Evolutionary conservation across 352 stramenopile genomes (phyloP).

Genomic region (Globisporangium echinulatum): DNA sequence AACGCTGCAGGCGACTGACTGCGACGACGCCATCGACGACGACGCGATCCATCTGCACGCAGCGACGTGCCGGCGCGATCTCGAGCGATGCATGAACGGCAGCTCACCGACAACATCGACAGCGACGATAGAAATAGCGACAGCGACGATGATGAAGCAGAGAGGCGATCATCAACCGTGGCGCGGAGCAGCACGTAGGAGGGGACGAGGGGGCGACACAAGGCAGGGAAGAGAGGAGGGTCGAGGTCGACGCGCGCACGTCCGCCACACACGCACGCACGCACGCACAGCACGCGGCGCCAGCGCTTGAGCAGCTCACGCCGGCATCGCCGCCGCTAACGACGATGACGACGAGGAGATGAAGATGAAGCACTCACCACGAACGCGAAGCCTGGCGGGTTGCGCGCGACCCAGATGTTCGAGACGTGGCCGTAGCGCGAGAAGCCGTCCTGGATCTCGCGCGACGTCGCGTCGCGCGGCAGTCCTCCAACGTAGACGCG

Average conservation of each 20-base stretch:
- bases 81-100: not conserved
- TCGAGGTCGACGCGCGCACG: constrained; percentile 1
- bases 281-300: constrained; percentile 4
- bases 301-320: not conserved
- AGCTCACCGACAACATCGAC: not conserved
- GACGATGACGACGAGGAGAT: constrained; percentile 12
- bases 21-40: not conserved
- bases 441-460: constrained; percentile 80
- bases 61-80: not conserved
- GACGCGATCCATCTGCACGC: not conserved
- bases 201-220: no score
- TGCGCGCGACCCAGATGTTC: constrained; percentile 86
- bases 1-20: not conserved
- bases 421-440: constrained; percentile 77
- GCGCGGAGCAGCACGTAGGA: not conserved
- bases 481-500: constrained; percentile 82
- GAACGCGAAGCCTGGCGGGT: constrained; percentile 85
- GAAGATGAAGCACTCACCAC: constrained; percentile 60
- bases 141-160: not conserved
- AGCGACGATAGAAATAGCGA: not conserved
- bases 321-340: not conserved
- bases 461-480: constrained; percentile 70
- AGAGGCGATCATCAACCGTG: no score
- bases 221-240: not conserved
- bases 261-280: not conserved